Base-by-base conservation (phyloP, 2,329 filamentous ascomycete genomes). In the Ophiognomonia clavigignenti-juglandacearum region DNA sequence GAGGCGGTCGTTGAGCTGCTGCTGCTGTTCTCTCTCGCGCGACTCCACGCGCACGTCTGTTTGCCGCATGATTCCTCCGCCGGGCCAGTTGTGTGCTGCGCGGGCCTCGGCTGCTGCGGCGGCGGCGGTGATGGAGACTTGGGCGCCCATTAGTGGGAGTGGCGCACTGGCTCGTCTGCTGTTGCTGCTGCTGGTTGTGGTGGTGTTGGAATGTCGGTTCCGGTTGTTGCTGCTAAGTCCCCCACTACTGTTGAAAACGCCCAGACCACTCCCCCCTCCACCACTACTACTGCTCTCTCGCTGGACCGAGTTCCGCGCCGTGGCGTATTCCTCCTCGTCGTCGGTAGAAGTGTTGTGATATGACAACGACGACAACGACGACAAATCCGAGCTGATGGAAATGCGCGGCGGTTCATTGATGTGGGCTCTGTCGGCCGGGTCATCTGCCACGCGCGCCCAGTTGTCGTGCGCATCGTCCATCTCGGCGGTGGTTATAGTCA, bases 11-110 rank as follows among this genome's bases (percentile, higher is more conserved):
- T n/a, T n/a, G n/a, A n/a, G n/a, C n/a, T n/a, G n/a, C n/a, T n/a
- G n/a, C n/a, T n/a, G n/a, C n/a, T n/a, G n/a, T n/a, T 18, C 42
- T 8, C 36, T 23, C 31, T 44, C 24, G 22, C 19, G 18, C 24
- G 42, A 41, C 37, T 57, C 53, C 19, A 56, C 57, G n/a, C 47
- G 41, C 8, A 44, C 42, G n/a, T 56, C 56, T 10, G 51, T 48
- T 27, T 54, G 52, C 11, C 43, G 43, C 10, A 58, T 54, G 14
- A 57, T 56, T n/a, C n/a, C n/a, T 5, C 44, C 31, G 18, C 48
- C 36, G 4, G 36, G 35, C 46, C 40, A 44, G n/a, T 39, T 32
- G 16, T 32, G 48, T 14, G 53, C 57, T 14, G 37, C 43, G 23
- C 47, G 4, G 6, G 39, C 42, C 16, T n/a, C n/a, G n/a, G n/a